phyloP scores from a whole-genome alignment of 768 basidiomycete species.

The Rickenella mellea region DNA sequence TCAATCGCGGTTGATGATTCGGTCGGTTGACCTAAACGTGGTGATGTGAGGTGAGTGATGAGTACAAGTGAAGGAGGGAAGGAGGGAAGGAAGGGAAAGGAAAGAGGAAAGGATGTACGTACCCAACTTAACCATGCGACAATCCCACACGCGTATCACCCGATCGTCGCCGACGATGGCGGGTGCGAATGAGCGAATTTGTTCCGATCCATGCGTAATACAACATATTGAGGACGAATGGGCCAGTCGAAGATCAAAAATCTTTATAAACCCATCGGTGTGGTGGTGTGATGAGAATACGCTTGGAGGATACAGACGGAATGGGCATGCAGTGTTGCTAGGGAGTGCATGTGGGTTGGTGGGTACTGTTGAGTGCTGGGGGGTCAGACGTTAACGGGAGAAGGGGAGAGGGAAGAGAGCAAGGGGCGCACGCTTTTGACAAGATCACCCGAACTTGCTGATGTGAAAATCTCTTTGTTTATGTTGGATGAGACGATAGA shows the following conservation, averaged over 20 bases:
- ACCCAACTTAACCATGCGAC: conserved; percentile 60
- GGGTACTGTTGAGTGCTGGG: conserved; percentile 56
- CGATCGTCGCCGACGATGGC: conserved; percentile 80
- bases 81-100: too few relatives aligned
- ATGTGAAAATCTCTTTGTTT: conserved; percentile 78
- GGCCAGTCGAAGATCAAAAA: conserved; percentile 65
- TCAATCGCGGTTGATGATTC: conserved; percentile 21
- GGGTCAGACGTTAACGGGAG: not conserved
- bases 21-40: too few relatives aligned
- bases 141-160: conserved; percentile 72
- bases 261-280: conserved; percentile 73
- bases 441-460: conserved; percentile 86
- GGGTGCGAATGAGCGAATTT: conserved; percentile 76
- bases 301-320: conserved; percentile 81
- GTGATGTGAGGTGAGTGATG: too few relatives aligned
- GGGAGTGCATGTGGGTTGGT: conserved; percentile 69
- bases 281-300: conserved; percentile 90
- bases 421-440: conserved; percentile 66
- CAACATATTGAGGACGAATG: conserved; percentile 10
- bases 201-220: conserved; percentile 86
- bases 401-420: not conserved
- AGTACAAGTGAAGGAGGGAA: too few relatives aligned
- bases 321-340: conserved; percentile 79
- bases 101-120: too few relatives aligned
- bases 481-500: conserved; percentile 94